Evolutionary conservation across 106 monocot species (phyloP), one percentile per base, ranked within the genome.

Genomic region (Platanthera zijinensis): DNA sequence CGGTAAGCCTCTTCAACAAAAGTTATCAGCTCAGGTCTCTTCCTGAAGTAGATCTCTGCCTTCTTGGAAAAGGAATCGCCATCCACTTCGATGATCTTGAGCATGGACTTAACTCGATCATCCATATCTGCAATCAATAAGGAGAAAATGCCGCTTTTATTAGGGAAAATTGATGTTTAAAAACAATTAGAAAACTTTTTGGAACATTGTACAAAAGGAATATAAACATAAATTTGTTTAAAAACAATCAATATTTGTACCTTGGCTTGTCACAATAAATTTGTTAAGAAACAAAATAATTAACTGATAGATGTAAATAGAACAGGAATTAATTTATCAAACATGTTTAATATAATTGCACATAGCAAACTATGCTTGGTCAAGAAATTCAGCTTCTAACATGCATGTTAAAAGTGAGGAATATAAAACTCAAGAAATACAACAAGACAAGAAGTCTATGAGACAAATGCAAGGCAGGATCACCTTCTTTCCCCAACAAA

Each of bases 41-140:
- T 82, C 67, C 80, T 87, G 77, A 82, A 87, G 78, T 87, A 87
- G 69, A 87, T 74, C 78, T 87, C 87, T 18, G 87, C 87, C 52
- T 82, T 84, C 59, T 74, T 84, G 32, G 76, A 70, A 61, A 87
- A 87, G 66, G 87, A 87, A 78, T 87, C 87, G 5, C 82, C 87
- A 69, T 87, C 87, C 47, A 79, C 74, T 57, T 85, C 87, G 13
- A 87, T 81, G 18, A 87, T 79, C 46, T 84, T 79, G 76, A 87
- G 82, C 87, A 87, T 87, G 32, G 69, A 32, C 50, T 79, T 82
- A 70, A 87, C 87, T 69, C 79, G 82, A 8, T 79, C 79, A 50
- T 84, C 87, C 87, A 87, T 87, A 51, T 87, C 87, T 87, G 82
- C 14, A 56, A 18, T 50, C 30, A 50, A 52, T 2, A 74, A 77